These are phyloP conservation scores for Myxozyma kluyveri DNA, from an alignment of 805 yeast species.

Conservation along the genomic window DNA sequence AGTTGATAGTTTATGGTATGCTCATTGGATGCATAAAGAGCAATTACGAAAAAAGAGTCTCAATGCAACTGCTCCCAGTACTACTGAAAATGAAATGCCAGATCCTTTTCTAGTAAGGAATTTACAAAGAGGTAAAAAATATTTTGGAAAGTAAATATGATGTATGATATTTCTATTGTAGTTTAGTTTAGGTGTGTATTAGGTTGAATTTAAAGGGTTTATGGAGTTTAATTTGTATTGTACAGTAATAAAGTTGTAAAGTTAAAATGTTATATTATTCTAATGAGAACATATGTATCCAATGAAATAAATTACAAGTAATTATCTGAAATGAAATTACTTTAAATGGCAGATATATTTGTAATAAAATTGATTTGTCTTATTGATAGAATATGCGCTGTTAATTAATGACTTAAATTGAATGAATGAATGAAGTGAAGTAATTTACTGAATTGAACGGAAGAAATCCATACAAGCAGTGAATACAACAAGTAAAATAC, in stretches of 20 bases:
- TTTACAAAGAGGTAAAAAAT: conserved; percentile 4
- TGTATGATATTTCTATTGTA: not conserved
- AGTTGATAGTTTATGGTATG: conserved; percentile 20
- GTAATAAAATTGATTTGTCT: not conserved
- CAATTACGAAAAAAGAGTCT: not conserved
- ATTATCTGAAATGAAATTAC: not conserved
- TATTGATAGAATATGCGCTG: not conserved
- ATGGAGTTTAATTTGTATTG: not conserved
- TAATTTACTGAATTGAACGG: conserved; percentile 33
- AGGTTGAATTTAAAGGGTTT: not conserved
- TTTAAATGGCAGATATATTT: not conserved
- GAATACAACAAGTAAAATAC: conserved; percentile 94
- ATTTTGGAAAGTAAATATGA: not conserved
- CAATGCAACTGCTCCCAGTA: not conserved
- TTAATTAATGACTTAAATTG: not conserved
- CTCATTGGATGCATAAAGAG: conserved; percentile 16
- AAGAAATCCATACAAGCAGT: conserved; percentile 93
- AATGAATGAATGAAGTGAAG: not conserved
- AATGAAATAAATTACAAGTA: not conserved
- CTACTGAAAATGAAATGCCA: no score
- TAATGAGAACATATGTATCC: not conserved
- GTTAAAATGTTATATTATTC: not conserved
- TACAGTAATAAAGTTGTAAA: not conserved
- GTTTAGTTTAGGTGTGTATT: not conserved
- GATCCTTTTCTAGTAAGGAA: conserved; percentile 5